A percentile compares a stretch with the other conserved stretches of the same genome.
phyloP scores from a whole-genome alignment of 805 yeast genomes.

The Saccharomyces kudriavzevii region DNA sequence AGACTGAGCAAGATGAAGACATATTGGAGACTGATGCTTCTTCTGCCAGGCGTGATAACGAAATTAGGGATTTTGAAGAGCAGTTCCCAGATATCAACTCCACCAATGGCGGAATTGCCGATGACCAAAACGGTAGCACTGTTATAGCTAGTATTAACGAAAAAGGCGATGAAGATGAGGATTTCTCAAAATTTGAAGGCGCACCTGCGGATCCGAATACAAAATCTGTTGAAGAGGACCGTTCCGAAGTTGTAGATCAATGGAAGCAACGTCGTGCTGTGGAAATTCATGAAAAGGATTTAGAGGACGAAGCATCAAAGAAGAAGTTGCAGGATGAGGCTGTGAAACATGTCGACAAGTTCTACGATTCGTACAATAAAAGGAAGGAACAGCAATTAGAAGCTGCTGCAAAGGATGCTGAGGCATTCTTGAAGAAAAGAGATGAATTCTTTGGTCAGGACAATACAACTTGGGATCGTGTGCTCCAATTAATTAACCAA shows the following conservation, averaged over 20 bases:
- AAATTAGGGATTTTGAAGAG: constrained; percentile 52
- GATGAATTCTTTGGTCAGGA: constrained; percentile 75
- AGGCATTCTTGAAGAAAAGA: constrained; percentile 61
- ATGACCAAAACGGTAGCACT: constrained; percentile 9
- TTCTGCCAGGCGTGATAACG: constrained; percentile 27
- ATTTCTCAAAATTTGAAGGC: constrained; percentile 29
- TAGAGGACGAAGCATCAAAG: constrained; percentile 54
- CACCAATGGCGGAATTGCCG: constrained; percentile 8
- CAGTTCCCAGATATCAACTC: constrained; percentile 45
- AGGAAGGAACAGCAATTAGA: constrained; percentile 67
- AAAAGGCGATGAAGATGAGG: constrained; percentile 35
- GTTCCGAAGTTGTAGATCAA: constrained; percentile 44
- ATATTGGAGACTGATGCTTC: constrained; percentile 25
- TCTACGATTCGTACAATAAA: constrained; percentile 81
- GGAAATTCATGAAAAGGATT: constrained; percentile 76
- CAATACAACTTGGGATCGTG: constrained; percentile 73
- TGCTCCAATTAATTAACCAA: constrained; percentile 39
- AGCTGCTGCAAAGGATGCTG: constrained; percentile 58
- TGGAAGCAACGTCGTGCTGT: constrained; percentile 79
- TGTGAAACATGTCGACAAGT: constrained; percentile 75
- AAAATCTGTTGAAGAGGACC: constrained; percentile 10
- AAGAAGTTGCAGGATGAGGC: constrained; percentile 68
- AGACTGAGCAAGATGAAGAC: constrained; percentile 53
- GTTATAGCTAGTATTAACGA: constrained; percentile 3
- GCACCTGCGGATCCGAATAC: constrained; percentile 18